Percentiles rank a stretch among this genome's conserved stretches.
These are phyloP conservation scores for Epicoccum sorghinum DNA, from an alignment of 2,329 filamentous ascomycete genomes.

Conservation along the genomic window DNA sequence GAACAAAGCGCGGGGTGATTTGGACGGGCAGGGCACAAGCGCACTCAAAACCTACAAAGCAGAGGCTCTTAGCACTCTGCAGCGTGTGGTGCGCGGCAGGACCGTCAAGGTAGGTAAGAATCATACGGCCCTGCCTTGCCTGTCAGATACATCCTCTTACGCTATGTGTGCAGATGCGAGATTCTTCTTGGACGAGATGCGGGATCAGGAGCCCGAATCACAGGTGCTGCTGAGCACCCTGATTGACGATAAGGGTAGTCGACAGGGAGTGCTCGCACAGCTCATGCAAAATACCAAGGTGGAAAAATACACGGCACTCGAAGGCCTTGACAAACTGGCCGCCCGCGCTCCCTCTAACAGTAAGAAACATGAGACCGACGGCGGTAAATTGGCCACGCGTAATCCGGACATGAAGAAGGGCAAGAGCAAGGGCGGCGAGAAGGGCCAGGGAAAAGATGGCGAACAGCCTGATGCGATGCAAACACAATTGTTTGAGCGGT, in stretches of 20 bases:
- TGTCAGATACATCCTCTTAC: conserved; percentile 2
- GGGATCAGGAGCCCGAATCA: conserved; percentile 19
- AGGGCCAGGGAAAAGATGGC: background rate
- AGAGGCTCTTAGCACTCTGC: conserved; percentile 44
- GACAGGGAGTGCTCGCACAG: conserved; percentile 43
- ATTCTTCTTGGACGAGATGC: conserved; percentile 31
- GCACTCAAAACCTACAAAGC: conserved; percentile 41
- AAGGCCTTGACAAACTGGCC: conserved; percentile 31
- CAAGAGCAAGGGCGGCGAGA: background rate
- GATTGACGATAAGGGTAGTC: conserved; percentile 37
- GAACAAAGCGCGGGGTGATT: conserved; percentile 42
- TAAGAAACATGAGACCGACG: conserved; percentile 10
- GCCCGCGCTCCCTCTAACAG: conserved; percentile 21
- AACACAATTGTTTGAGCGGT: conserved; percentile 52
- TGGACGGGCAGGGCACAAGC: conserved; percentile 44
- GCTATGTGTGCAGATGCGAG: conserved; percentile 23
- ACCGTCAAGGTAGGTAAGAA: conserved; percentile 49
- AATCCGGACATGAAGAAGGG: background rate
- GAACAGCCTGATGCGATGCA: conserved; percentile 41
- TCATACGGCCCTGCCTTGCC: conserved; percentile 2
- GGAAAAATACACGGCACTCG: conserved; percentile 34
- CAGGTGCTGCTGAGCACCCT: conserved; percentile 42
- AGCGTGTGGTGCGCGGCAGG: conserved; percentile 41
- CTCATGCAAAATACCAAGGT: conserved; percentile 28
- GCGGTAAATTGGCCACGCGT: background rate